Base-by-base conservation (phyloP, 331 rosid genomes). In the Pyrus hybrid region DNA sequence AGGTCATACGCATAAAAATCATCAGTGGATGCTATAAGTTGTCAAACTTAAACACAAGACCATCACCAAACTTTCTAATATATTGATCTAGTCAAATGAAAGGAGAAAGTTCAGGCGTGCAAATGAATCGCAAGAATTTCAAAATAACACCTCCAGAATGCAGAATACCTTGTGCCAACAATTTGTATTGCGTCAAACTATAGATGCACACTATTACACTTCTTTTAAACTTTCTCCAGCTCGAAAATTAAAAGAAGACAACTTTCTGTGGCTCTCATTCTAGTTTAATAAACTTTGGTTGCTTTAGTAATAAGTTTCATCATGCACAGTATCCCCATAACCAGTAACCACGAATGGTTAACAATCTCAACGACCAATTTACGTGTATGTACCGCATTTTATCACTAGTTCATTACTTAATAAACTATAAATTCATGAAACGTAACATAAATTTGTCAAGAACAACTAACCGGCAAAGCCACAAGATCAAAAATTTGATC, bases 401-500 rank as follows among this genome's bases (percentile, higher is more conserved):
- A 2, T 65, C 10, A 6, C 23, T 8, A 1, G 33, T 26, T 66
- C 2, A 2, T 66, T 33, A 11, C 51, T 35, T 10, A 60, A 22
- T 49, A 35, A 70, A 22, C 41, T 13, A 28, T 1, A 20, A 57
- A 7, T 53, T 32, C 21, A 63, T 7, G 53, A 65, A 79, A 43
- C 43, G n/a, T 10, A 14, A 21, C 13, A 32, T 33, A 21, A 56
- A 13, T 0, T 0, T 14, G 68, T 41, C 6, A 23, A 62, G 32
- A 64, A 35, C 57, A 76, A 80, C 91, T 84, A 72, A 93, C 96
- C 20, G 99, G 99, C 78, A 94, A 87, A 45, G 90, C 99, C 18
- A 94, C 87, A 35, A 94, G 96, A 56, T 94, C 99, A 35, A 91
- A 94, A 58, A 86, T 32, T 80, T 90, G 81, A 80, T 86, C 79